Evolutionary conservation across 2,329 filamentous ascomycete species (phyloP), one percentile per base, ranked within the genome.

Genomic region (Colletotrichum coccodes): DNA sequence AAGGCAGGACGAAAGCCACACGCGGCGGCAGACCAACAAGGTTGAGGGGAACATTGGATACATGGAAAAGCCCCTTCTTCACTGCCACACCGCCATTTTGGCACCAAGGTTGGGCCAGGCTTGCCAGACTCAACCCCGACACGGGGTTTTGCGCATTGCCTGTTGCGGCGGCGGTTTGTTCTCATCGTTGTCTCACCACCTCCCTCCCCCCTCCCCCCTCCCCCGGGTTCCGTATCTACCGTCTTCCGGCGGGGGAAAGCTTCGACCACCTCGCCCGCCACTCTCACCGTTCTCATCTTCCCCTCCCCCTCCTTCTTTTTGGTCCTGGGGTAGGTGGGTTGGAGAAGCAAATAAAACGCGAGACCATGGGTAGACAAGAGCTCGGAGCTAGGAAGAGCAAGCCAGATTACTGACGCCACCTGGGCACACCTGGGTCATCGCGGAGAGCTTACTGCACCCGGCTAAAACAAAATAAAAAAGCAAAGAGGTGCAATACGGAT

Each of bases 21-120:
- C 16, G 23, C 36, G 56, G 59, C 49, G 38, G 52, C 44, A 42
- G 47, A 52, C 60, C 46, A 64, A 21, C 58, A 56, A 50, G 50
- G 50, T 67, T n/a, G 28, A 38, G 21, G 42, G 42, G 44, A 28
- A 30, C 30, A 44, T 34, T 32, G 9, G 30, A 53, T 30, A 53
- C 52, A 56, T 42, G 36, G 42, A 26, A 49, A 50, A 40, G 34
- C 54, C 40, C 28, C 30, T 59, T 59, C 32, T 54, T 64, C 56
- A 57, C 44, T 67, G 67, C 63, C 67, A 70, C 67, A 70, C 67
- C 67, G 67, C 67, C 50, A 67, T 56, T 67, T 50, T 67, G 34
- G 63, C 66, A 60, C 62, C 42, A 57, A 61, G 62, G 56, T 56
- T 60, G 47, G 21, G 56, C 49, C 59, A 56, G 58, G 47, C 64